phyloP scores from a whole-genome alignment of 148 eudicot genomes.

The Vaccinium darrowii region DNA sequence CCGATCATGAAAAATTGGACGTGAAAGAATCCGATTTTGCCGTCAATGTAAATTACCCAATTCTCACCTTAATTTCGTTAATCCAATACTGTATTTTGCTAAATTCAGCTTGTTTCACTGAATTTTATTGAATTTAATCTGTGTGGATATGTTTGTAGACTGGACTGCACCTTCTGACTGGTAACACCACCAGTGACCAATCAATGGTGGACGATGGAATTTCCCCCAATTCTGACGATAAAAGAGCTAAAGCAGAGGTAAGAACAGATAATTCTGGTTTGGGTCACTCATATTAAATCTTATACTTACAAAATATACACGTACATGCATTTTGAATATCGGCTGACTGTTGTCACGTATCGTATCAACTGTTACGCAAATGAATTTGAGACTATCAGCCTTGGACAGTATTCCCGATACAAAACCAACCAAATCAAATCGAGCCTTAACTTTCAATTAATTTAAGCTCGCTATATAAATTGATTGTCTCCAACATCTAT shows the following conservation, averaged over 20 bases:
- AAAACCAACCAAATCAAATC: background rate
- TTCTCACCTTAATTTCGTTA: background rate
- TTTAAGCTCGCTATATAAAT: no score
- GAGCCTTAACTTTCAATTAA: no score
- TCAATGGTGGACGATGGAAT: slow-evolving; percentile 51
- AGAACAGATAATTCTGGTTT: background rate
- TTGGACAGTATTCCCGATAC: background rate
- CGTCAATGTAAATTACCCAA: slow-evolving; percentile 33
- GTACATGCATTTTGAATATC: background rate
- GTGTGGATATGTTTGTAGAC: slow-evolving; percentile 27
- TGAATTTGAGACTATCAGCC: background rate
- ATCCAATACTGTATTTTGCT: background rate
- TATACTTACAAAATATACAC: background rate
- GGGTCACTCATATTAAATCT: background rate
- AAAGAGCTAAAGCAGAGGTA: slow-evolving; percentile 48
- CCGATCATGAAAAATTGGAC: background rate
- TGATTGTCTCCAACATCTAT: no score
- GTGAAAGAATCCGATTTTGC: slow-evolving; percentile 21
- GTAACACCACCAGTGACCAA: slow-evolving; percentile 55
- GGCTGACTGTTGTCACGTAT: background rate
- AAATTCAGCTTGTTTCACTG: background rate
- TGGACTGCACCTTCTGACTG: slow-evolving; percentile 50
- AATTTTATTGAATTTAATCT: background rate
- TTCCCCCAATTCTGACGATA: slow-evolving; percentile 41
- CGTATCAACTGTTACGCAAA: background rate